phyloP scores from a whole-genome alignment of 108 stramenopile species.

The Skeletonema grethae region DNA sequence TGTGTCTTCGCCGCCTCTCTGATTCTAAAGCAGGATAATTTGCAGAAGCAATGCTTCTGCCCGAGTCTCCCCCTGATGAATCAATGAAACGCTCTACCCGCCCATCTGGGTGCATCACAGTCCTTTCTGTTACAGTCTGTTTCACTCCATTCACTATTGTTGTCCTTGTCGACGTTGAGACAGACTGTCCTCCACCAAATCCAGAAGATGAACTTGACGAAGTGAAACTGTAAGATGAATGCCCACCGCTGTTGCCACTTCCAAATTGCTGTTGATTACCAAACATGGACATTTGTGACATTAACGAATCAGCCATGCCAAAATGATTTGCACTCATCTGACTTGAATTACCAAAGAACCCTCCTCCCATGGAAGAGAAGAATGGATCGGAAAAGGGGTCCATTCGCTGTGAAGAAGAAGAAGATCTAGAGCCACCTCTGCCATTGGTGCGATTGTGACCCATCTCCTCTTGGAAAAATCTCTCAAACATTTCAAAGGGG shows the following conservation, averaged over 20 bases:
- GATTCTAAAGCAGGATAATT: slow-evolving; percentile 31
- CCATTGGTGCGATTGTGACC: background rate
- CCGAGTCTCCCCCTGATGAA: slow-evolving; percentile 32
- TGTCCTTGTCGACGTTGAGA: slow-evolving; percentile 53
- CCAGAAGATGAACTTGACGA: slow-evolving; percentile 37
- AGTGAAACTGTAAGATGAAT: slow-evolving; percentile 12
- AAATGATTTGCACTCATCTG: slow-evolving; percentile 37
- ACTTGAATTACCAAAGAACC: slow-evolving; percentile 18
- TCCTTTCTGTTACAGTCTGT: slow-evolving; percentile 74
- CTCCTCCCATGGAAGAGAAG: slow-evolving; percentile 26
- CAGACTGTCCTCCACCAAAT: slow-evolving; percentile 22
- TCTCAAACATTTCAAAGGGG: slow-evolving; percentile 52
- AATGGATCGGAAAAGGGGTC: slow-evolving; percentile 16
- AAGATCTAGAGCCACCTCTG: background rate
- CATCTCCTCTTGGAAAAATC: slow-evolving; percentile 49
- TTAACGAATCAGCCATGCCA: slow-evolving; percentile 42
- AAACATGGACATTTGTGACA: slow-evolving; percentile 40
- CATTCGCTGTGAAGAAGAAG: background rate
- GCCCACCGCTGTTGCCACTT: slow-evolving; percentile 5
- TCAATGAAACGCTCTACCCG: slow-evolving; percentile 73
- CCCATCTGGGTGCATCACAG: slow-evolving; percentile 74
- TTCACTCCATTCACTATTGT: slow-evolving; percentile 81
- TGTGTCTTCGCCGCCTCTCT: slow-evolving; percentile 20
- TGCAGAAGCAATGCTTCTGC: slow-evolving; percentile 4
- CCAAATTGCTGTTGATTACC: slow-evolving; percentile 14